phyloP scores from a whole-genome alignment of 2,329 filamentous ascomycete genomes.

The Tolypocladium album region DNA sequence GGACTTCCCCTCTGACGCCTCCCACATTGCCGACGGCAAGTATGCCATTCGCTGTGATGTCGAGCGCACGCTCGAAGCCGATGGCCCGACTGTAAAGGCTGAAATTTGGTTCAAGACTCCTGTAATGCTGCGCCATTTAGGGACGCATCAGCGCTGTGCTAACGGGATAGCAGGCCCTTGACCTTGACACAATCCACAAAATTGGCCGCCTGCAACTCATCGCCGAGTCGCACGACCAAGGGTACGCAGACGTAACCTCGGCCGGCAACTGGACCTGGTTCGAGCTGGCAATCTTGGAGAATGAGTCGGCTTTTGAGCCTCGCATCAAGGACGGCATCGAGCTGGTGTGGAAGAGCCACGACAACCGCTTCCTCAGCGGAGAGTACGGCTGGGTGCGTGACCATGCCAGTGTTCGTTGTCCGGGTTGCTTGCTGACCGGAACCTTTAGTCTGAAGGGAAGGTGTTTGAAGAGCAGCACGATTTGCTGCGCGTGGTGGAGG shows the following conservation, averaged over 20 bases:
- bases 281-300: slow-evolving; percentile 3
- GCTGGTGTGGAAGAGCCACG: slow-evolving; percentile 1
- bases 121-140: neutral
- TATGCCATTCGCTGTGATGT: neutral
- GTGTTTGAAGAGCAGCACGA: slow-evolving; percentile 1
- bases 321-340: slow-evolving; percentile 1
- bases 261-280: slow-evolving; percentile 8
- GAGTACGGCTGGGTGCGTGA: slow-evolving; percentile 3
- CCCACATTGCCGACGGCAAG: neutral
- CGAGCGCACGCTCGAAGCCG: neutral
- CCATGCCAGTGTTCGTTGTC: neutral
- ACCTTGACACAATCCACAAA: neutral
- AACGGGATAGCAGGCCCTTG: neutral
- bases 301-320: neutral
- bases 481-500: slow-evolving; percentile 2
- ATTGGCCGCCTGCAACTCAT: slow-evolving; percentile 4
- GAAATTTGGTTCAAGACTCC: neutral
- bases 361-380: neutral
- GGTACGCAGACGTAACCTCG: neutral
- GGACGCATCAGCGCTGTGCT: neutral
- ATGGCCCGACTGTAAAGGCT: neutral
- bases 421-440: neutral
- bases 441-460: neutral
- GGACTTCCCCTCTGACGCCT: neutral
- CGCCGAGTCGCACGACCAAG: slow-evolving; percentile 7